phyloP scores from a whole-genome alignment of 1,284 basidiomycete species.

The Wallemia mellicola region DNA sequence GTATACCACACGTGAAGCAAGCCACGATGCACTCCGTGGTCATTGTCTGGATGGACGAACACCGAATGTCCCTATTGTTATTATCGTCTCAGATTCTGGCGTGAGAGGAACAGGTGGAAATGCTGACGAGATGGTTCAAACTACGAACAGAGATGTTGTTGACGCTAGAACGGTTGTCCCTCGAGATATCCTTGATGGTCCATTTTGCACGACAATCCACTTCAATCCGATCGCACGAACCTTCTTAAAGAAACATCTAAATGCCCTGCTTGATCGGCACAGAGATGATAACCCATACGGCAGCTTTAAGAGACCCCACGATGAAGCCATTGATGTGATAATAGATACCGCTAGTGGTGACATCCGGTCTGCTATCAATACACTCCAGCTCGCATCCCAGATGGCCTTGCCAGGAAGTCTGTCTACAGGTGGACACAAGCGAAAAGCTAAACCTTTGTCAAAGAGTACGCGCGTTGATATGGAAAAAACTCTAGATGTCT shows the following conservation, averaged over 20 bases:
- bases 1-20: constrained; percentile 33
- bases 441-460: background rate
- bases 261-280: constrained; percentile 27
- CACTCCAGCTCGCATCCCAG: constrained; percentile 39
- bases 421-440: background rate
- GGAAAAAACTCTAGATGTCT: constrained; percentile 23
- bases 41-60: constrained; percentile 21
- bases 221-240: constrained; percentile 77
- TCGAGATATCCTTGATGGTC: constrained; percentile 26
- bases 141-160: constrained; percentile 22
- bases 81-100: constrained; percentile 59
- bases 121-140: constrained; percentile 16
- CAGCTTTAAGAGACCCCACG: constrained; percentile 20
- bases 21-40: constrained; percentile 37
- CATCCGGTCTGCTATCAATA: constrained; percentile 71
- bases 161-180: constrained; percentile 39
- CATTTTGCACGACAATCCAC: constrained; percentile 42
- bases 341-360: constrained; percentile 60
- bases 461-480: background rate
- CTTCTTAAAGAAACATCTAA: constrained; percentile 46
- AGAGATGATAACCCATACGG: constrained; percentile 12
- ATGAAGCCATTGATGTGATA: constrained; percentile 38
- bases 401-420: background rate
- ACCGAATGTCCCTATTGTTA: constrained; percentile 33
- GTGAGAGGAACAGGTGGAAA: constrained; percentile 31